Evolutionary conservation across 208 protist species (phyloP), one percentile per base, ranked within the genome.

Genomic region (Crithidia brevicula): DNA sequence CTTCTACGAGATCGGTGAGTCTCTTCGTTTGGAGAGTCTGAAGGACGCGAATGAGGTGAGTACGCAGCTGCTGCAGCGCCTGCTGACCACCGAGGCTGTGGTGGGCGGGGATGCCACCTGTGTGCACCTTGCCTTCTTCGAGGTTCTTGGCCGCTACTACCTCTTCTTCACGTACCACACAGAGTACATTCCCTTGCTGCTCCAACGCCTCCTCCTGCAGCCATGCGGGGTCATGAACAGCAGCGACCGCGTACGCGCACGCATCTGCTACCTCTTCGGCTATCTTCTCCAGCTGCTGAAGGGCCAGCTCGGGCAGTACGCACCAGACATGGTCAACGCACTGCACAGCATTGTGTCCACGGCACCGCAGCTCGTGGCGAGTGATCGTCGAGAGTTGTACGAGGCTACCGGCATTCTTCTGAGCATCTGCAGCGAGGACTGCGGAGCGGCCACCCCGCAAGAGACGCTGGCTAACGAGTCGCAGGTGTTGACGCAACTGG

Each of bases 121-220:
- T 46, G 86, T 95, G 18, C 86, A 92, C 51, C 42, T 95, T 13
- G 82, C 80, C 49, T 93, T 85, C 72, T 92, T 95, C 64, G 89
- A 95, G 62, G 67, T 91, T 2, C 70, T 93, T 13, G 82, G 86
- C 38, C 86, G 89, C 30, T 93, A 89, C 69, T 73, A 74, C 28
- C 16, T 79, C 13, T 95, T 95, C 65, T 90, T 95, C 61, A 50
- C 71, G 1, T 84, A 86, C 61, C 79, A 92, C 63, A 62, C 38
- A 0, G 73, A 76, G 46, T 82, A 78, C 49, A 80, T 93, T 11
- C 77, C 83, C 16, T 52, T 85, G 18, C 61, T 93, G 43, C 77
- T 95, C 11, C 82, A 95, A 36, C 85, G 77, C 1, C 68, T 93
- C 6, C 74, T 95, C 16, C 75, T 93, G 25, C 54, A 77, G 53